Percentiles rank a stretch among this genome's conserved stretches.
Conservation (phyloP, 2,329 filamentous ascomycete species). For the Purpureocillium lavendulum region DNA sequence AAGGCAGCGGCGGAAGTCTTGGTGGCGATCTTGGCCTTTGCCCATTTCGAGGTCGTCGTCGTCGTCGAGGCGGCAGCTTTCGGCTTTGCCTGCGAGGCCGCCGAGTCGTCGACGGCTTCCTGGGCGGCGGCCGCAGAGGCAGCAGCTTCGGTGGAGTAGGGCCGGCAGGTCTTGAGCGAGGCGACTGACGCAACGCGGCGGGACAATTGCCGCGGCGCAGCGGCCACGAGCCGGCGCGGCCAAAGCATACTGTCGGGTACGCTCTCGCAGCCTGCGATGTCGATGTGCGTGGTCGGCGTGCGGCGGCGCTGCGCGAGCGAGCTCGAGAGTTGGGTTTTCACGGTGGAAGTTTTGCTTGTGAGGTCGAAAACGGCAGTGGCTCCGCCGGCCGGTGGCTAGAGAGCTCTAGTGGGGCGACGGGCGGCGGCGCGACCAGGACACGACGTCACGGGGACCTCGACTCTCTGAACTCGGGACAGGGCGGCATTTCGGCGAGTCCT, state of each 20-base stretch:
- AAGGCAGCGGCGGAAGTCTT: not conserved
- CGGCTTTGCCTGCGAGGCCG: not conserved
- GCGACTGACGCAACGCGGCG: slow-evolving; percentile 10
- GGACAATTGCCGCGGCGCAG: slow-evolving; percentile 10
- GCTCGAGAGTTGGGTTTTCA: no score
- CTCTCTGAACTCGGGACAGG: no score
- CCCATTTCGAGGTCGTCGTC: slow-evolving; percentile 1
- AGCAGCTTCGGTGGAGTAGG: slow-evolving; percentile 14
- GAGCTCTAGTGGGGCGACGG: not conserved
- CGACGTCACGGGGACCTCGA: slow-evolving; percentile 1
- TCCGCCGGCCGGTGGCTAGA: not conserved
- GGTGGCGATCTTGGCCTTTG: not conserved
- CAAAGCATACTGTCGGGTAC: slow-evolving; percentile 16
- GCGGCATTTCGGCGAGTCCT: no score
- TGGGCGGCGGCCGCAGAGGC: slow-evolving; percentile 1
- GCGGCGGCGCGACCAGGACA: not conserved
- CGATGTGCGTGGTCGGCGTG: not conserved
- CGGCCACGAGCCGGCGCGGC: slow-evolving; percentile 13
- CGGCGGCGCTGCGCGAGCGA: no score
- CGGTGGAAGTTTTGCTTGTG: no score
- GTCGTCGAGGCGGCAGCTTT: not conserved
- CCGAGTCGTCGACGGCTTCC: not conserved
- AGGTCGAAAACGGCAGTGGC: no score
- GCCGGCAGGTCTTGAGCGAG: slow-evolving; percentile 8
- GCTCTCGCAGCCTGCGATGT: not conserved